These are phyloP conservation scores for Yamadazyma kanchanaburiensis DNA, from an alignment of 1,139 yeast genomes.

Conservation along the genomic window DNA sequence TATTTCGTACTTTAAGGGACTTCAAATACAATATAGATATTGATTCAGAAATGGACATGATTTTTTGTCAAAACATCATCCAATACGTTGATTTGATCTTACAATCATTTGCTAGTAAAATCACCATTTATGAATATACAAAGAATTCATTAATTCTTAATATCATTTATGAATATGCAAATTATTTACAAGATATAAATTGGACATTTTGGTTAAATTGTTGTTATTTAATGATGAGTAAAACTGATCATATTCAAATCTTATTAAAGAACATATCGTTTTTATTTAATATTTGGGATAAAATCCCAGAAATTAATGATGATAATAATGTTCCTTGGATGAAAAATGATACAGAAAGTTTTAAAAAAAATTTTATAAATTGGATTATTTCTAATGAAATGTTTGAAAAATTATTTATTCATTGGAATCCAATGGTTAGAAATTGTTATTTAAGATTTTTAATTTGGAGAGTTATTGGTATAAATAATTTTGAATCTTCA, in stretches of 20 bases:
- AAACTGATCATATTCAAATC: conserved; percentile 60
- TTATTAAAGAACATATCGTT: conserved; percentile 63
- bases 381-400: conserved; percentile 51
- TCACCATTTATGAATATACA: conserved; percentile 43
- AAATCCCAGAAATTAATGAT: conserved; percentile 45
- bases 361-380: conserved; percentile 44
- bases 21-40: conserved; percentile 22
- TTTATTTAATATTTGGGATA: conserved; percentile 72
- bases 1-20: conserved; percentile 47
- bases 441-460: conserved; percentile 64
- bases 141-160: conserved; percentile 45
- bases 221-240: conserved; percentile 50
- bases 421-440: conserved; percentile 78
- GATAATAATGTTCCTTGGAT: conserved; percentile 25
- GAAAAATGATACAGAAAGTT: conserved; percentile 30
- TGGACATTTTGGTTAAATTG: conserved; percentile 81
- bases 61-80: conserved; percentile 1
- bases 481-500: conserved; percentile 40
- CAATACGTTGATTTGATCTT: conserved; percentile 30
- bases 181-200: conserved; percentile 41
- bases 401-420: conserved; percentile 62
- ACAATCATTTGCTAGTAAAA: conserved; percentile 35
- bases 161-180: conserved; percentile 44
- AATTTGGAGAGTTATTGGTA: conserved; percentile 64
- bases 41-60: not conserved